Percentiles rank a stretch among this genome's conserved stretches.
phyloP scores from a whole-genome alignment of 495 filamentous ascomycete genomes.

The Chaetomium cochliodes region DNA sequence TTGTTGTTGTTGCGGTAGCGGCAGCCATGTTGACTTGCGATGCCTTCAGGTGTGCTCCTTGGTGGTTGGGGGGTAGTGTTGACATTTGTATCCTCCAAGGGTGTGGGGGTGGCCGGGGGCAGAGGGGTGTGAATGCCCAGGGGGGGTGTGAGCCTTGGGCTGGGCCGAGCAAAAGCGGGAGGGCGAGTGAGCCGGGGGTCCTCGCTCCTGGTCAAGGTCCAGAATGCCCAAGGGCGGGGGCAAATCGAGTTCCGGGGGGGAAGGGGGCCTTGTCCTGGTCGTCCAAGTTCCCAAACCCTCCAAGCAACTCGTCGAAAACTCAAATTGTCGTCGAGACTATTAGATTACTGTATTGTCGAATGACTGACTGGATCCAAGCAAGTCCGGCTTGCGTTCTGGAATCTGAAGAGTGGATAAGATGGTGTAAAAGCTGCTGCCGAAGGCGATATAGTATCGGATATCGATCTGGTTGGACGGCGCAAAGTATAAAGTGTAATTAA shows the following conservation, averaged over 20 bases:
- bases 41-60: conserved; percentile 51
- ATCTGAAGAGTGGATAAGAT: conserved; percentile 23
- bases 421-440: conserved; percentile 14
- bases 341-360: conserved; percentile 46
- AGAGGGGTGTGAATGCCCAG: conserved; percentile 25
- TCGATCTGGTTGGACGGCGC: conserved; percentile 40
- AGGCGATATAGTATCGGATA: conserved; percentile 12
- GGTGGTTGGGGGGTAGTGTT: conserved; percentile 57
- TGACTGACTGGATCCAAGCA: conserved; percentile 53
- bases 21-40: conserved; percentile 57
- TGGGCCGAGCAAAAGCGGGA: conserved; percentile 51
- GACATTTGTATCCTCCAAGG: conserved; percentile 57
- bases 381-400: conserved; percentile 53
- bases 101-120: conserved; percentile 38
- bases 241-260: conserved; percentile 27
- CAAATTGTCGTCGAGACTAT: conserved; percentile 43
- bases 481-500: conserved; percentile 36
- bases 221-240: conserved; percentile 28
- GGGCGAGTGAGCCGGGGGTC: conserved; percentile 37
- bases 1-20: conserved; percentile 48
- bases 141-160: conserved; percentile 37
- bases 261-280: conserved; percentile 20
- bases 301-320: conserved; percentile 20
- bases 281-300: conserved; percentile 21
- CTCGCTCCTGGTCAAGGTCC: conserved; percentile 42